These are phyloP conservation scores for Mortierella sp. DNA, from an alignment of 371 early-diverging fungal species.

Conservation along the genomic window DNA sequence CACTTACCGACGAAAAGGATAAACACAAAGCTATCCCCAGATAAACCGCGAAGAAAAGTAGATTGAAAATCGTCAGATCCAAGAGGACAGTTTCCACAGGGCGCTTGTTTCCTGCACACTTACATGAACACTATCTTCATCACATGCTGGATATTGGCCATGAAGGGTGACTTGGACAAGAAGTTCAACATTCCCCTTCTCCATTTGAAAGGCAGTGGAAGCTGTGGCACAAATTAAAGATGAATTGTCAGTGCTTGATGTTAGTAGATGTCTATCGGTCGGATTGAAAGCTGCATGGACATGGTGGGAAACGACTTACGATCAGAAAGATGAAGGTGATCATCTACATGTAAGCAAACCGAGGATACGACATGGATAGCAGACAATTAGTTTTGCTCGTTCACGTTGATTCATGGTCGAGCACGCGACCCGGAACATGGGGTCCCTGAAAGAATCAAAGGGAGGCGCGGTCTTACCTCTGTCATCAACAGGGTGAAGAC, in stretches of 20 bases:
- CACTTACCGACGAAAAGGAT: conserved; percentile 70
- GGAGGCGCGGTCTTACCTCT: conserved; percentile 53
- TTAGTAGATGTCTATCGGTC: too few relatives aligned
- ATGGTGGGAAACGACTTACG: conserved; percentile 13
- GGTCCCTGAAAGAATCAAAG: neutral
- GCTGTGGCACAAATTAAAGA: conserved; percentile 39
- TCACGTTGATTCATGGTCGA: neutral
- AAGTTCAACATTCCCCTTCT: conserved; percentile 66
- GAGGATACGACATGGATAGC: too few relatives aligned
- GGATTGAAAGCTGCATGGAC: neutral
- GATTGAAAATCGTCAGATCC: neutral
- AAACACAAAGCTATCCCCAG: conserved; percentile 65
- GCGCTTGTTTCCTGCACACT: conserved; percentile 23
- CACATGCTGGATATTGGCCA: conserved; percentile 60
- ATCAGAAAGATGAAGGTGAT: conserved; percentile 56
- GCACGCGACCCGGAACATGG: neutral
- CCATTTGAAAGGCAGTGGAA: conserved; percentile 73
- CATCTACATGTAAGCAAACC: conserved; percentile 25
- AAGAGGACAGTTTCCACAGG: neutral
- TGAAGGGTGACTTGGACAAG: conserved; percentile 61
- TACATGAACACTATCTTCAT: conserved; percentile 74
- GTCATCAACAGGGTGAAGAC: conserved; percentile 61
- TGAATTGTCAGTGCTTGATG: neutral
- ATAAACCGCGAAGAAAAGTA: neutral
- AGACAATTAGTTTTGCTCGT: too few relatives aligned